A percentile compares a stretch with the other conserved stretches of the same genome.
Conservation (phyloP, 2,329 filamentous ascomycete species). For the Pseudocercospora fuligena region DNA sequence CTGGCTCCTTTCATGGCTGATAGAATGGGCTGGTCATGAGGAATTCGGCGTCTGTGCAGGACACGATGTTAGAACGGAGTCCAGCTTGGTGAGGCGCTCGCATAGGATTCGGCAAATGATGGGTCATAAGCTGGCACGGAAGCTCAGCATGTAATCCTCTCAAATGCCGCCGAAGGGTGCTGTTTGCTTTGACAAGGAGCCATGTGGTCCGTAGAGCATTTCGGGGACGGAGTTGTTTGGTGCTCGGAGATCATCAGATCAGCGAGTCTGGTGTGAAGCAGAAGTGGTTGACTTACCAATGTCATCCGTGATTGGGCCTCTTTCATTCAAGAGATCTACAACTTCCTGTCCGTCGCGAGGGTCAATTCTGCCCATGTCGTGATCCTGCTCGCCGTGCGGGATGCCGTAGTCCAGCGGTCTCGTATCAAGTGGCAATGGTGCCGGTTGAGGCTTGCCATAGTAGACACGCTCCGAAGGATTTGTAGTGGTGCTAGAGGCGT, state of each 20-base stretch:
- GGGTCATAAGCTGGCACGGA: conserved; percentile 28
- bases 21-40: conserved; percentile 34
- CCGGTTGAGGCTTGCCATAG: conserved; percentile 32
- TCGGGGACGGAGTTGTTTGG: conserved; percentile 30
- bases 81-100: conserved; percentile 22
- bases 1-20: conserved; percentile 22
- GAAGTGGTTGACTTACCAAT: conserved; percentile 32
- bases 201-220: conserved; percentile 35
- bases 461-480: conserved; percentile 29
- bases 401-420: conserved; percentile 35
- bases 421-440: conserved; percentile 33
- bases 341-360: conserved; percentile 42
- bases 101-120: conserved; percentile 25
- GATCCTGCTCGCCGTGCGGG: conserved; percentile 34
- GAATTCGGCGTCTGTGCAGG: conserved; percentile 31
- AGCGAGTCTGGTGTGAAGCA: conserved; percentile 11
- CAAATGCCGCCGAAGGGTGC: conserved; percentile 7
- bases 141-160: conserved; percentile 19
- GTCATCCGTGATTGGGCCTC: conserved; percentile 31
- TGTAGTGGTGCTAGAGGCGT: conserved; percentile 31
- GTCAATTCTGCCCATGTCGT: conserved; percentile 34
- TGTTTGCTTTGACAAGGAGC: conserved; percentile 25
- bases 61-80: conserved; percentile 22
- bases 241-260: conserved; percentile 28
- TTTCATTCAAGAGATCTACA: conserved; percentile 39